Evolutionary conservation across 176 grass and related monocot species (phyloP).

Genomic region (Oryza meridionalis): DNA sequence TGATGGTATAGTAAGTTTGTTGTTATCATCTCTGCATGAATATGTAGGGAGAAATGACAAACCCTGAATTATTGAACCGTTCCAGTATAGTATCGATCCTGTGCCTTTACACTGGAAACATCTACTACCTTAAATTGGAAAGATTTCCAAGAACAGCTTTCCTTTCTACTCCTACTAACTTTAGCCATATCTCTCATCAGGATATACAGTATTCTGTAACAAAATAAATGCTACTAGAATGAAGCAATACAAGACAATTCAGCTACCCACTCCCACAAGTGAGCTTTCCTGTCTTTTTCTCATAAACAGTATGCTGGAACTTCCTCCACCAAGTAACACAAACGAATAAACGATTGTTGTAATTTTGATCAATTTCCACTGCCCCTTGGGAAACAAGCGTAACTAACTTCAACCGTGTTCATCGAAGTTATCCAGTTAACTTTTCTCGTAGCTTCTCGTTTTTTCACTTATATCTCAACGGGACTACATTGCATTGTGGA

Average conservation of each 20-base stretch:
- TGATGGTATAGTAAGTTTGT: not conserved
- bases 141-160: not conserved
- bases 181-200: not conserved
- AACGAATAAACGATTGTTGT: not conserved
- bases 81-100: not conserved
- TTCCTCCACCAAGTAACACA: not conserved
- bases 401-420: not conserved
- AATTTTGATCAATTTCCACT: not conserved
- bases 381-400: not conserved
- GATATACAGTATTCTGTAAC: not conserved
- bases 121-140: not conserved
- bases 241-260: constrained; percentile 32
- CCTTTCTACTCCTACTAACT: not conserved
- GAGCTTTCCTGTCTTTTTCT: constrained; percentile 30
- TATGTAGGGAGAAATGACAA: not conserved
- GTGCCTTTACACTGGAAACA: not conserved
- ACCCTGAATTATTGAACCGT: not conserved
- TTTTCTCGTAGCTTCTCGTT: not conserved
- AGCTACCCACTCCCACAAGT: constrained; percentile 11
- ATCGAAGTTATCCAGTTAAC: not conserved
- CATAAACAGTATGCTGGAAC: constrained; percentile 24
- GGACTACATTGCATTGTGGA: too few species aligned
- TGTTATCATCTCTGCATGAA: not conserved
- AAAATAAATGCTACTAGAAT: constrained; percentile 20
- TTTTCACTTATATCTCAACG: not conserved